Percentiles rank a stretch among this genome's conserved stretches.
Conservation (phyloP, 2,329 filamentous ascomycete species). For the Penicillium paneum region DNA sequence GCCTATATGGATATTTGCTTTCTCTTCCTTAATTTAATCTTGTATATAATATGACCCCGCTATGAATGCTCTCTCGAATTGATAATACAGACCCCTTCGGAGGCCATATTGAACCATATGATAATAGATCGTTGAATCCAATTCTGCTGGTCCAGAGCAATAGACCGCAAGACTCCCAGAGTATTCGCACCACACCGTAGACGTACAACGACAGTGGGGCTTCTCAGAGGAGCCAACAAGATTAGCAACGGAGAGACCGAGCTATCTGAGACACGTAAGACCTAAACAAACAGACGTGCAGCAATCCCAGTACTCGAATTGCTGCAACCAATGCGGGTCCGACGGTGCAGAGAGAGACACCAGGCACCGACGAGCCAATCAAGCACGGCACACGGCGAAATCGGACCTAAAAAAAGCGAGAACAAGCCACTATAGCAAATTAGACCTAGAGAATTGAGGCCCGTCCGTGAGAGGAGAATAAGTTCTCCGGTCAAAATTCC, state of each 20-base stretch:
- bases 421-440: background rate
- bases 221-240: background rate
- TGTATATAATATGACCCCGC: background rate
- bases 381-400: background rate
- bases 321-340: background rate
- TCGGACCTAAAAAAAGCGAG: background rate
- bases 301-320: background rate
- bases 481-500: background rate
- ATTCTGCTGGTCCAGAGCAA: background rate
- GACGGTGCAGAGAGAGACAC: background rate
- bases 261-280: slow-evolving; percentile 1
- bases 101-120: background rate
- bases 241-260: background rate
- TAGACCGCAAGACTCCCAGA: background rate
- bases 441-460: background rate
- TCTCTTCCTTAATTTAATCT: background rate
- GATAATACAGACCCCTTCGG: background rate
- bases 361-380: background rate
- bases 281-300: background rate
- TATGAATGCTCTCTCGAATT: background rate
- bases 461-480: background rate
- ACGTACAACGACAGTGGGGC: background rate
- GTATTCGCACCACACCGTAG: background rate
- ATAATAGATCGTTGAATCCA: background rate
- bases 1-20: background rate